Evolutionary conservation across 2,329 filamentous ascomycete species (phyloP), one percentile per base, ranked within the genome.

Genomic region (Penicillium paneum): DNA sequence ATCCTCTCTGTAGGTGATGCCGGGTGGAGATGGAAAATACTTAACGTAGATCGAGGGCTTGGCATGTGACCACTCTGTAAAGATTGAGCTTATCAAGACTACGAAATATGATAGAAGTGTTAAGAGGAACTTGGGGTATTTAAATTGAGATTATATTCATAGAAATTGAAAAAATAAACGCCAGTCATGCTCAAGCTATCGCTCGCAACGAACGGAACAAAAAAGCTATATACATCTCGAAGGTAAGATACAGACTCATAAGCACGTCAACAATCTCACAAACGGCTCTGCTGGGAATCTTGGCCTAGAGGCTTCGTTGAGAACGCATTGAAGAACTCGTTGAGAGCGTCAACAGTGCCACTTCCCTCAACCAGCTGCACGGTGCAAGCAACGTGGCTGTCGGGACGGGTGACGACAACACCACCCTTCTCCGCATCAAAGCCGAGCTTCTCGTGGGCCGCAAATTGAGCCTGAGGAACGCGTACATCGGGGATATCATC

Each of bases 391-490:
- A 96, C 87, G 71, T 96, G 94, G 8, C 91, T 91, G 71, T 96
- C 91, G 0, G 92, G 91, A 41, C 91, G 78, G 8, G 95, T 89
- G 10, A 96, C 88, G 1, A 95, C 86, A 2, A 96, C 83, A 53
- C 88, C 91, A 11, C 91, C 91, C 57, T 78, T 81, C 57, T 89
- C 84, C 66, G 87, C 78, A 60, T 88, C 82, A 26, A 96, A 71
- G 0, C 92, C 92, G 80, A 96, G 88, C 80, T 96, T 96, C 39
- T 87, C 86, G 72, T 97, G 92, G 5, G 90, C 90, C 3, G 89
- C 81, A 5, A 87, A 90, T 63, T 79, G 80, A 1, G 89, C 87
- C 19, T 87, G 78, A 0, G 88, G 85, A 0, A 90, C 86, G 7
- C 83, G 79, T 40, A 81, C 78, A 68, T 94, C 89, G 77, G 83